phyloP scores from a whole-genome alignment of 2,329 filamentous ascomycete species.

The Diaporthe citriasiana region DNA sequence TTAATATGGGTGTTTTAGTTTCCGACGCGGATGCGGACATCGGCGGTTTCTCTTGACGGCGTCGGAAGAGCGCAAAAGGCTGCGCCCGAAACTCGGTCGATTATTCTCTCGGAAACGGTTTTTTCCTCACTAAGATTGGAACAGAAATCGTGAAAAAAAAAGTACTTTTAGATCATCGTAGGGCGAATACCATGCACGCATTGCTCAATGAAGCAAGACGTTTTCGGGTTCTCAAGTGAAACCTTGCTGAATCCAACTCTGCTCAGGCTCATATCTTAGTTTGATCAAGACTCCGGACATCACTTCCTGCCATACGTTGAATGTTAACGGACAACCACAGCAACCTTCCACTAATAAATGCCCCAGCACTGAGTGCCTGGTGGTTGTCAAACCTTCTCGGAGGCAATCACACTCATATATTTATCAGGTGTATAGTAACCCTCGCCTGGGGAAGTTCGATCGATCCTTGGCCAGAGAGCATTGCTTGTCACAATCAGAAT shows the following conservation, averaged over 20 bases:
- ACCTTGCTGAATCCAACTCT: neutral
- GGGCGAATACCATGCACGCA: slow-evolving; percentile 34
- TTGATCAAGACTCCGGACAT: neutral
- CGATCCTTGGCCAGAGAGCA: neutral
- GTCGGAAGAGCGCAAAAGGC: slow-evolving; percentile 33
- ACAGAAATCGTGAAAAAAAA: slow-evolving; percentile 31
- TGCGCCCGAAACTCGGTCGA: slow-evolving; percentile 39
- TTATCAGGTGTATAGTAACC: neutral
- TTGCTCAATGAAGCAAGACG: slow-evolving; percentile 15
- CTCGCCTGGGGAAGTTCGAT: neutral
- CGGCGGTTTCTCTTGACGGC: slow-evolving; percentile 38
- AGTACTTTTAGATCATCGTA: slow-evolving; percentile 39
- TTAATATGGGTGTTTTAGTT: slow-evolving; percentile 42
- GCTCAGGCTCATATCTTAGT: neutral
- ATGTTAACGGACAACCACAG: neutral
- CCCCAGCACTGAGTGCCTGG: neutral
- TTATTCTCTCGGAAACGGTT: slow-evolving; percentile 37
- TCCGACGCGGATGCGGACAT: slow-evolving; percentile 41
- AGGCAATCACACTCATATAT: neutral
- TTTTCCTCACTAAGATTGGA: slow-evolving; percentile 28
- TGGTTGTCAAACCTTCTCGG: too few relatives aligned
- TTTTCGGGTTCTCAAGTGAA: neutral
- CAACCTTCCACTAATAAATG: neutral
- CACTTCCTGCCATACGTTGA: neutral
- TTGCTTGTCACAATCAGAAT: neutral